Evolutionary conservation across 1,139 yeast genomes (phyloP).

Genomic region (Hemisphaericaspora xylanilytica): DNA sequence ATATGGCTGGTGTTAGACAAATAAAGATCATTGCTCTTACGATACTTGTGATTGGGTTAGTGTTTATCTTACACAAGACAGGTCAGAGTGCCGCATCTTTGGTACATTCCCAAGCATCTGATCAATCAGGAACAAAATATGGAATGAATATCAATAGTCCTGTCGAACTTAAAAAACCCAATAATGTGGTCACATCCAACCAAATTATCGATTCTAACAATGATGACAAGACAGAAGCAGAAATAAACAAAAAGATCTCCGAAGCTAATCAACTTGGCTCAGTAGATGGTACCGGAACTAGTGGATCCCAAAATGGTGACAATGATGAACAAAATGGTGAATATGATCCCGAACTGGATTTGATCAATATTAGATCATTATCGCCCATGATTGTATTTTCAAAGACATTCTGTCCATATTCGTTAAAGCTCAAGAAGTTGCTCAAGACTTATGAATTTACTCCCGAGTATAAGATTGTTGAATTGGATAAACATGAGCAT

Average conservation of each 20-base stretch:
- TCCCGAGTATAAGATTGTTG: conserved; percentile 74
- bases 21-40: conserved; percentile 20
- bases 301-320: no score
- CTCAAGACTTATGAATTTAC: conserved; percentile 66
- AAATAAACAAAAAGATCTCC: conserved; percentile 39
- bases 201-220: conserved; percentile 32
- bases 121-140: conserved; percentile 13
- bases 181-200: conserved; percentile 11
- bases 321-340: conserved; percentile 18
- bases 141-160: conserved; percentile 7
- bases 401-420: conserved; percentile 73
- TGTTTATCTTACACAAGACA: conserved; percentile 17
- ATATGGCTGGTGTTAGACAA: conserved; percentile 19
- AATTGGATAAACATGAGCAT: conserved; percentile 73
- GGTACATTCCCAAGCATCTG: conserved; percentile 16
- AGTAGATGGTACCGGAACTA: no score
- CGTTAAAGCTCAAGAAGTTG: conserved; percentile 65
- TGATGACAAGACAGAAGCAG: conserved; percentile 39
- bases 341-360: conserved; percentile 63
- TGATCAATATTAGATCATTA: conserved; percentile 53
- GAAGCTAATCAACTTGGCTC: conserved; percentile 14
- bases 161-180: conserved; percentile 4
- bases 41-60: conserved; percentile 15
- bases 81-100: conserved; percentile 13
- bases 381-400: conserved; percentile 75